Percentiles rank a stretch among this genome's conserved stretches.
Evolutionary conservation across 2,329 filamentous ascomycete genomes (phyloP).

Genomic region (Aschersonia sp.): DNA sequence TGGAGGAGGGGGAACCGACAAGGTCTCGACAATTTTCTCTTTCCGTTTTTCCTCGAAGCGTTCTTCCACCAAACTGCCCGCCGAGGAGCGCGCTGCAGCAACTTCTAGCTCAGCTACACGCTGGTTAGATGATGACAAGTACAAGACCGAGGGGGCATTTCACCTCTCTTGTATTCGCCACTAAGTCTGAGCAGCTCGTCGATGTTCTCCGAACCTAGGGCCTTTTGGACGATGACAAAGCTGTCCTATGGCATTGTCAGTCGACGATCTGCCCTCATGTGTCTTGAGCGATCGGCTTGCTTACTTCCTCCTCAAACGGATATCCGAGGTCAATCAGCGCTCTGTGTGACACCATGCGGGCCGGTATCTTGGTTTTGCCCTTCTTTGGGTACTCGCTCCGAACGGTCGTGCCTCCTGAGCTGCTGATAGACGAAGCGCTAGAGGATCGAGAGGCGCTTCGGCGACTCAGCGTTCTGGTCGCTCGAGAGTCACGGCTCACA

Average conservation of each 20-base stretch:
- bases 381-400: constrained; percentile 59
- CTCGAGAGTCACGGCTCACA: constrained; percentile 24
- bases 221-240: constrained; percentile 68
- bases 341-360: constrained; percentile 62
- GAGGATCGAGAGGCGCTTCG: constrained; percentile 29
- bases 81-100: constrained; percentile 28
- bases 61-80: constrained; percentile 33
- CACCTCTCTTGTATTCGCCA: constrained; percentile 56
- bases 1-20: neutral
- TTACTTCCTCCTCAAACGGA: constrained; percentile 73
- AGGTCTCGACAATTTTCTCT: neutral
- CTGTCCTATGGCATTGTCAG: constrained; percentile 41
- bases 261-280: constrained; percentile 4
- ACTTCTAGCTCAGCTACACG: constrained; percentile 28
- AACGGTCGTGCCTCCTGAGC: constrained; percentile 33
- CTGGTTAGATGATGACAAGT: constrained; percentile 1
- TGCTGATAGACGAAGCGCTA: constrained; percentile 30
- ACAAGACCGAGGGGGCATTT: constrained; percentile 1
- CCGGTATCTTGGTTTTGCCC: constrained; percentile 81
- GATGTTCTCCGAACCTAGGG: constrained; percentile 80
- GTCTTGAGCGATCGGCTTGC: constrained; percentile 8
- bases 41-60: constrained; percentile 20
- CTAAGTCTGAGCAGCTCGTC: constrained; percentile 77
- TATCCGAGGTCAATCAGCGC: constrained; percentile 78
- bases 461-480: constrained; percentile 22